Conservation (phyloP, 352 stramenopile species). For the Globisporangium nagaii region DNA sequence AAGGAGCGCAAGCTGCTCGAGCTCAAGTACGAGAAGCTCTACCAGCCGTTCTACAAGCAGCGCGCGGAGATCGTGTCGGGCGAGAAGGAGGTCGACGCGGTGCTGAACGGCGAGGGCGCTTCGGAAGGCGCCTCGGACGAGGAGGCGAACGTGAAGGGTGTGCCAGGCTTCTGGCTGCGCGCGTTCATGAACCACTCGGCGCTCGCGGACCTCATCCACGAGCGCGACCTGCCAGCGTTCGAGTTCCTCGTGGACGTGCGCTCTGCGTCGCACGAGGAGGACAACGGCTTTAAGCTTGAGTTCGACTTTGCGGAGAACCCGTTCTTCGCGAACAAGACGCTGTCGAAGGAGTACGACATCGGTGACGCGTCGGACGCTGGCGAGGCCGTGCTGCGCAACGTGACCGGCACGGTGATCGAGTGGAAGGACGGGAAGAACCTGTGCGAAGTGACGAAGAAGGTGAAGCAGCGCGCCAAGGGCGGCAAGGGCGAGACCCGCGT, state of each 20-base stretch:
- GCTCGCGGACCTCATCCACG: conserved; percentile 71
- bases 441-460: conserved; percentile 83
- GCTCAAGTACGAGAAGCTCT: conserved; percentile 87
- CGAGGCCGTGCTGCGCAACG: conserved; percentile 76
- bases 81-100: conserved; percentile 67
- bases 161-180: conserved; percentile 83
- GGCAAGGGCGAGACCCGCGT: conserved; percentile 72
- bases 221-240: conserved; percentile 74
- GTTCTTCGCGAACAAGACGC: conserved; percentile 71
- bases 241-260: conserved; percentile 73
- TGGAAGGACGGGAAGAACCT: conserved; percentile 84
- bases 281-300: conserved; percentile 85
- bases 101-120: conserved; percentile 33
- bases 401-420: conserved; percentile 65
- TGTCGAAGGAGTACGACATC: conserved; percentile 85
- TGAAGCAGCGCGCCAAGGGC: conserved; percentile 82
- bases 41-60: conserved; percentile 76
- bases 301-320: conserved; percentile 79
- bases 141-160: conserved; percentile 56
- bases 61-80: conserved; percentile 73
- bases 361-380: conserved; percentile 74
- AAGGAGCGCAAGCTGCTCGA: conserved; percentile 79
- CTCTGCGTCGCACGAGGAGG: conserved; percentile 67
- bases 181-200: conserved; percentile 84
- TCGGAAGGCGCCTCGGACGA: conserved; percentile 26